These are phyloP conservation scores for Murraya koenigii DNA, from an alignment of 345 rosid species.

Conservation along the genomic window DNA sequence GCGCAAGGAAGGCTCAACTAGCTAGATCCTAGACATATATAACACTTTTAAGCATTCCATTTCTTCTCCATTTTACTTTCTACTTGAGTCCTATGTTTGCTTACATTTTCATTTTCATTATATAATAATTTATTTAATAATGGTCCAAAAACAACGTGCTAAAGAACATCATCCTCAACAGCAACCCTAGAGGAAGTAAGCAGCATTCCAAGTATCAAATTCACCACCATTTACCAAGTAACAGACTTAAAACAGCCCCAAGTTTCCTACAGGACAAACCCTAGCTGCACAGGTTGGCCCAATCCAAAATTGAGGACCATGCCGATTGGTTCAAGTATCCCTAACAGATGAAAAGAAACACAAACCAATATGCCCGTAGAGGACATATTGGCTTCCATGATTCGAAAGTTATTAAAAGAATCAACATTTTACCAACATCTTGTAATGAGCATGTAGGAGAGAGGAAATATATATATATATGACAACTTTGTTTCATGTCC, in stretches of 20 bases:
- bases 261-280: neutral
- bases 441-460: neutral
- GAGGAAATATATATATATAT: neutral
- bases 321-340: neutral
- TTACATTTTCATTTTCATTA: too few relatives aligned
- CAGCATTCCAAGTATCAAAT: neutral
- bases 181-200: neutral
- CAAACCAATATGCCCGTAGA: neutral
- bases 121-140: neutral
- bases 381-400: neutral
- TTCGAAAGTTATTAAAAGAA: neutral
- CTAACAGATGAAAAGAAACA: neutral
- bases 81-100: too few relatives aligned
- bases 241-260: neutral
- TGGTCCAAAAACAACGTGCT: neutral
- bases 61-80: too few relatives aligned
- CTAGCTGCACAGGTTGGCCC: neutral
- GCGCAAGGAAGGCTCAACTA: too few relatives aligned
- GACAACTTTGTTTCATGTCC: neutral
- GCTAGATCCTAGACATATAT: too few relatives aligned
- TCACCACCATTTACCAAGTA: neutral
- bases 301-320: neutral
- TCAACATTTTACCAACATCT: neutral
- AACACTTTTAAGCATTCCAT: too few relatives aligned
- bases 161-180: neutral